phyloP scores from a whole-genome alignment of 257 asterid species.

The Echium plantagineum region DNA sequence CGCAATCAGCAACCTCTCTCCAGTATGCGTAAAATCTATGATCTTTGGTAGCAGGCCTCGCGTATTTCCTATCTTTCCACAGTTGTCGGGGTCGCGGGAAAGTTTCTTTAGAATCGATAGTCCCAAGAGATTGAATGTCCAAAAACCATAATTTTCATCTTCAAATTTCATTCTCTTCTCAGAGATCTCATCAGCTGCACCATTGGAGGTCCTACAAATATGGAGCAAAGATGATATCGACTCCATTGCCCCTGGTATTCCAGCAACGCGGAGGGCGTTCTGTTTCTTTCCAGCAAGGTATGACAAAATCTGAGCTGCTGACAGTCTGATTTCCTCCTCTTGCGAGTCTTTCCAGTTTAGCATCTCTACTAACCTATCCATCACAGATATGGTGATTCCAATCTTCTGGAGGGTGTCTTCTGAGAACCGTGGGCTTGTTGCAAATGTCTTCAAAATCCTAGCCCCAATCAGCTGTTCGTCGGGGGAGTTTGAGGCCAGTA shows the following conservation, averaged over 20 bases:
- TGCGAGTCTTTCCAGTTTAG: constrained; percentile 79
- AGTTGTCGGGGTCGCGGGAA: constrained; percentile 70
- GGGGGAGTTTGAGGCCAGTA: constrained; percentile 53
- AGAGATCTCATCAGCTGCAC: constrained; percentile 58
- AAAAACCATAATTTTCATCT: constrained; percentile 33
- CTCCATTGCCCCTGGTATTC: constrained; percentile 73
- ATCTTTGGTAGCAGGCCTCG: constrained; percentile 73
- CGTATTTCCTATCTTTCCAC: constrained; percentile 74
- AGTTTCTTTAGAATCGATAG: constrained; percentile 77
- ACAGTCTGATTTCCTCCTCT: constrained; percentile 70
- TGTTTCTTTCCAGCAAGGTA: constrained; percentile 53
- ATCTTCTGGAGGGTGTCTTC: constrained; percentile 79
- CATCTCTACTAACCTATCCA: constrained; percentile 81
- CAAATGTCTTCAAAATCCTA: constrained; percentile 43
- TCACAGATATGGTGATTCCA: constrained; percentile 53
- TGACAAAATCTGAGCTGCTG: constrained; percentile 64
- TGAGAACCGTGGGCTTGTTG: constrained; percentile 33
- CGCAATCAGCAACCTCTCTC: constrained; percentile 43
- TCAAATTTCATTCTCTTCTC: constrained; percentile 45
- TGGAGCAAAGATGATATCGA: constrained; percentile 71
- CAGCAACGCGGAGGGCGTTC: constrained; percentile 61
- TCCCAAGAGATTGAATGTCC: constrained; percentile 81
- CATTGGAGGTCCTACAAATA: constrained; percentile 32
- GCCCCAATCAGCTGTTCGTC: constrained; percentile 90
- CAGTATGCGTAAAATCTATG: constrained; percentile 65